Percentiles rank a stretch among this genome's conserved stretches.
Conservation (phyloP, 768 basidiomycete species). For the Suillus alpinus region DNA sequence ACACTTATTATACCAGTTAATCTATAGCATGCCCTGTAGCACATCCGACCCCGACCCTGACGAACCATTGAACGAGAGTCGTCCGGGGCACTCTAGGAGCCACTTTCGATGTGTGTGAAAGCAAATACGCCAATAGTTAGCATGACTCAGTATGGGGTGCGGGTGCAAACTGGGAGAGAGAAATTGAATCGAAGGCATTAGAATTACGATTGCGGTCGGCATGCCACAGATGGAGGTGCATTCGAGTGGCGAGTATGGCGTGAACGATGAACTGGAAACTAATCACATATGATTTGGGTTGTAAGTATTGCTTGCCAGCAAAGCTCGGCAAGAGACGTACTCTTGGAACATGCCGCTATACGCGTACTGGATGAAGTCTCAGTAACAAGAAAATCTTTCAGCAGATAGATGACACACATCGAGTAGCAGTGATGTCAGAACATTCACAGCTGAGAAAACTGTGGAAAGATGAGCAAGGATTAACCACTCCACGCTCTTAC, state of each 20-base stretch:
- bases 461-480: not conserved
- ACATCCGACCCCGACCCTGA: no score
- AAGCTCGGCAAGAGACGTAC: not conserved
- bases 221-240: constrained; percentile 6
- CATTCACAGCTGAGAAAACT: constrained; percentile 3
- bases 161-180: not conserved
- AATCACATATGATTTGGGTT: no score
- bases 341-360: constrained; percentile 9
- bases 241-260: constrained; percentile 5
- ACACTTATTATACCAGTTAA: not conserved
- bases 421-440: constrained; percentile 4
- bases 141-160: not conserved
- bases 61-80: no score
- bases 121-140: not conserved
- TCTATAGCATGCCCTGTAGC: not conserved
- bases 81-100: no score
- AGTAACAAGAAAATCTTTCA: not conserved
- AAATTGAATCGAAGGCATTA: not conserved
- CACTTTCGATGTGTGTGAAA: no score
- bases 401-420: not conserved
- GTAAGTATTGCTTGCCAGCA: not conserved
- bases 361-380: not conserved
- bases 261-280: constrained; percentile 7
- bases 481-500: not conserved
- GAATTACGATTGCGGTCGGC: not conserved